Evolutionary conservation across 768 basidiomycete genomes (phyloP), one percentile per base, ranked within the genome.

Genomic region (Dentipellis fragilis): DNA sequence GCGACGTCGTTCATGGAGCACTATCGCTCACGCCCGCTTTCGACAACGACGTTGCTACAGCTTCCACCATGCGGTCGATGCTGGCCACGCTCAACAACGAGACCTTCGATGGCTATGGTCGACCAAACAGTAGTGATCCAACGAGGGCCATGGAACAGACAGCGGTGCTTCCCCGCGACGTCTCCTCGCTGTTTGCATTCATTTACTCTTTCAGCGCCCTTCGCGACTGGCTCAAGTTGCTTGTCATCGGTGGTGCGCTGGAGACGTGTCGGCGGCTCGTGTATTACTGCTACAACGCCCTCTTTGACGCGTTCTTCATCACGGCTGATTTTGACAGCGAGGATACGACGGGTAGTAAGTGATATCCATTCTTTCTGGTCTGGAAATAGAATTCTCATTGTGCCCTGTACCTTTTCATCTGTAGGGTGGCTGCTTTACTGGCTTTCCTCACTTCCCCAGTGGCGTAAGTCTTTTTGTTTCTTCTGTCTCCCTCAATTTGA

Each of bases 361-460:
- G 29, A 3, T 29, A 3, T 59, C 10, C 54, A 60, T 50, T 35
- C 17, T 45, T 57, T 16, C 2, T 9, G n/a, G 29, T 40, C 48
- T 1, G 5, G 54, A 58, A 22, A 54, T 52, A 51, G 53, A 8
- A 19, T 42, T 35, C 54, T 12, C 29, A 29, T 29, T 29, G n/a
- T n/a, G n/a, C n/a, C n/a, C n/a, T n/a, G n/a, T 29, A 3, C 29
- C 29, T 6, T 19, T 23, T 7, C 53, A 8, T 1, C 39, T 39
- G 34, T 55, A 87, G 84, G 76, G 39, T 88, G 87, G 87, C 73
- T 88, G 62, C 76, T 85, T 75, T 68, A 75, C 40, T 88, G 86
- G 85, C 67, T 88, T 0, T 80, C 83, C 4, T 73, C 74, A 53
- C 80, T 81, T 38, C 75, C 80, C 17, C 70, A 76, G n/a, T 87